Evolutionary conservation across 164 flowering plant species (phyloP), one percentile per base, ranked within the genome.

Genomic region (Paratinospora sagittata): DNA sequence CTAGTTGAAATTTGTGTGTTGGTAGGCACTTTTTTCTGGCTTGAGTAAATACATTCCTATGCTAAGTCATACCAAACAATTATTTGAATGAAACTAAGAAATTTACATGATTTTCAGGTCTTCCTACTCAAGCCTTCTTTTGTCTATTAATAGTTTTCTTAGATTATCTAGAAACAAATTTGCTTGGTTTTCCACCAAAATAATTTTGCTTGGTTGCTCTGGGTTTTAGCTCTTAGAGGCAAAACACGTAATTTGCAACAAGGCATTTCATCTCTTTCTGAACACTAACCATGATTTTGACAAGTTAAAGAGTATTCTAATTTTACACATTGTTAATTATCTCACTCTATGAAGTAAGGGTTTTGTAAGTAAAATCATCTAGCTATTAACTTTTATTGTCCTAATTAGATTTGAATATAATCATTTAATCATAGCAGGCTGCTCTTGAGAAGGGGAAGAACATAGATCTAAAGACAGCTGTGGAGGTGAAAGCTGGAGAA

Each of bases 391-490:
- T 60, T 27, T 34, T 61, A 26, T 36, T 49, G 9, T 57, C 36
- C 27, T 65, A 11, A 63, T 36, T 65, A 24, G 16, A 17, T 36
- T 27, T 36, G 16, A 43, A 47, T 34, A 5, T 36, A 27, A 61
- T 64, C 3, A 65, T 57, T 70, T 66, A 37, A 67, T n/a, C 67
- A 43, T 72, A 19, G 64, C 86, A 91, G 98, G 91, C 96, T 81
- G 85, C 95, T 73, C 80, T 83, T 73, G 92, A 88, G 30, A 89
- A 87, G 81, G 90, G 71, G 64, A 87, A 80, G 72, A 75, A 70
- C 68, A 64, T 66, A 52, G 85, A 79, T 26, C 69, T 72, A 23
- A 27, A 58, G 49, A 74, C 26, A 23, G 81, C 69, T 73, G 86
- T 63, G 26, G 83, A 76, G 19, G 27, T 16, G 36, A 63, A 68